Evolutionary conservation across 2,329 filamentous ascomycete species (phyloP), one percentile per base, ranked within the genome.

Genomic region (Boeremia exigua): DNA sequence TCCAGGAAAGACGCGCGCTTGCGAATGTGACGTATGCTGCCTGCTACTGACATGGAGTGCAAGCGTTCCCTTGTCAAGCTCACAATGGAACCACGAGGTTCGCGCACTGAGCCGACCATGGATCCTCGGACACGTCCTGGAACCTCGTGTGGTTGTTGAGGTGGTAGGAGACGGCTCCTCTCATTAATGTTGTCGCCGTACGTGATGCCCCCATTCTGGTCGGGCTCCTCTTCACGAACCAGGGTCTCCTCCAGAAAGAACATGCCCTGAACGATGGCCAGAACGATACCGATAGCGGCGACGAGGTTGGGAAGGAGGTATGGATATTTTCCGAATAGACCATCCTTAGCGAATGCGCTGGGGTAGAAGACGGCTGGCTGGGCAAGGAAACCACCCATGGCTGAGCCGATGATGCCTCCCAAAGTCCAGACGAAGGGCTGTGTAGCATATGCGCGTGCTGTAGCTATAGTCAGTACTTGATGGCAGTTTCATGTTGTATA

Each of bases 371-470:
- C 79, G 56, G 88, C 84, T 23, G 94, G 93, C 63, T 91, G 88
- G 56, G 92, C 90, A 69, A 96, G 91, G 56, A 89, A 86, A 34
- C 94, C 94, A 56, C 94, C 94, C 68, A 97, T 92, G 14, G 89
- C 90, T 59, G 93, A 74, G 40, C 93, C 93, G 50, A 96, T 82
- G 62, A 96, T 96, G 19, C 91, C 94, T 27, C 93, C 93, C 39
- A 96, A 87, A 32, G 86, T 89, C 92, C 93, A 96, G 7, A 96
- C 90, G 69, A 96, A 96, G 1, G 93, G 93, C 88, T 96, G 96
- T 42, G 96, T 86, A 4, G 92, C 88, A 75, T 93, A 96, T 37
- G 93, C 93, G 59, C 89, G 86, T 55, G 92, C 90, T 92, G 62
- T 34, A 36, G 25, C 11, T 28, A 66, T 38, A 65, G 62, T 59